Percentiles rank a stretch among this genome's conserved stretches.
These are phyloP conservation scores for Nicotiana knightiana DNA, from an alignment of 257 asterid genomes.

Conservation along the genomic window DNA sequence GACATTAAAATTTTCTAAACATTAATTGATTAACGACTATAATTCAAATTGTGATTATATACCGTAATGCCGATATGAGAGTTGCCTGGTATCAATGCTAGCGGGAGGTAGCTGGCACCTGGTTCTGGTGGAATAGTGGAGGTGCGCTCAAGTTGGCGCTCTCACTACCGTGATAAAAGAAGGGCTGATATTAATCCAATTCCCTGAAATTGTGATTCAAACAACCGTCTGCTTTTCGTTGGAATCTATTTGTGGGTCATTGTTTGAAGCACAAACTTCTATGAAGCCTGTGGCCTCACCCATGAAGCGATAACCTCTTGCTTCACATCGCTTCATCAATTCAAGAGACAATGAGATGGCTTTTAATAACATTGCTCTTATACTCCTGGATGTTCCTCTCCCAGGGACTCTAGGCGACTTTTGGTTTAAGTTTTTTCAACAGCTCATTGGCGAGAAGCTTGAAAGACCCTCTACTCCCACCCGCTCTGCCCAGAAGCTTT, in stretches of 20 bases:
- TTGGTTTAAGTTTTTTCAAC: not conserved
- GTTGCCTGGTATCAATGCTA: too few relatives aligned
- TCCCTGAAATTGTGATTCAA: not conserved
- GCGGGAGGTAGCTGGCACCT: too few relatives aligned
- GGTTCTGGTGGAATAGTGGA: too few relatives aligned
- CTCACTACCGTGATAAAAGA: too few relatives aligned
- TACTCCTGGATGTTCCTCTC: not conserved
- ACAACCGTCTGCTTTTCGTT: not conserved
- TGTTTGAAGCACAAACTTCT: not conserved
- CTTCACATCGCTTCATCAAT: not conserved
- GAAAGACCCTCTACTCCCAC: not conserved
- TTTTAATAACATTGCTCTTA: not conserved
- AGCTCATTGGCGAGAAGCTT: not conserved
- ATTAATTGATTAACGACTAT: not conserved
- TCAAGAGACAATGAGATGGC: not conserved
- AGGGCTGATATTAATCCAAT: not conserved
- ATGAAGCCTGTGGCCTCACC: not conserved
- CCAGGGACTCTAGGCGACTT: constrained; percentile 1
- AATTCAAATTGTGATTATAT: not conserved
- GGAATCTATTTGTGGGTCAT: not conserved
- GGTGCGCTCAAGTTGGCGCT: too few relatives aligned
- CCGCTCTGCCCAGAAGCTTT: not conserved
- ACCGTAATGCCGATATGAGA: not conserved
- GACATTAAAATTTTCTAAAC: not conserved
- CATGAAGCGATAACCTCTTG: not conserved